phyloP scores from a whole-genome alignment of 176 grass and related monocot species.

The Musa beccarii region DNA sequence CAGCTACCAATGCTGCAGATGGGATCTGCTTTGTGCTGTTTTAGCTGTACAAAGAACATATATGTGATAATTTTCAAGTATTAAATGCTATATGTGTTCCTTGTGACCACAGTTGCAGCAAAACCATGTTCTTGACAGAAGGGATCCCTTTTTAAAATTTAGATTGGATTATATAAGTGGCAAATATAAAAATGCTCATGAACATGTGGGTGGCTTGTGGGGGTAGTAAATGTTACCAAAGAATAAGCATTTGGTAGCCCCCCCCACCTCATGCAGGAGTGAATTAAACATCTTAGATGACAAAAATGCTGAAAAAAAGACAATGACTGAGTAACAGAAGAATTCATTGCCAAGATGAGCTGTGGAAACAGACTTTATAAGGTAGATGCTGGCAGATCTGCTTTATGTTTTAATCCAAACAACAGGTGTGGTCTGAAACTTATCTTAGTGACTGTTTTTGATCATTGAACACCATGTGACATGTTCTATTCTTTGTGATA shows the following conservation, averaged over 20 bases:
- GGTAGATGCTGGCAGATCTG: not conserved
- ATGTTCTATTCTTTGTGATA: not conserved
- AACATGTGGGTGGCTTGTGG: not conserved
- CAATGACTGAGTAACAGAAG: not conserved
- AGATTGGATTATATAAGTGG: not conserved
- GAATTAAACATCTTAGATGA: not conserved
- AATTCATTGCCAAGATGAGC: not conserved
- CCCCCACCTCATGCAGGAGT: not conserved
- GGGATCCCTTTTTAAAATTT: not conserved
- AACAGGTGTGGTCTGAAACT: not conserved
- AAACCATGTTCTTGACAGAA: slow-evolving; percentile 8
- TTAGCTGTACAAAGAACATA: not conserved
- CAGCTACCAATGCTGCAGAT: not conserved
- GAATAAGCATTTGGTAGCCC: not conserved
- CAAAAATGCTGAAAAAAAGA: not conserved
- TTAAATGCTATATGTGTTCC: not conserved
- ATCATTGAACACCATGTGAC: not conserved
- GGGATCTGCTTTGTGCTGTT: not conserved
- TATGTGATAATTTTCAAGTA: not conserved
- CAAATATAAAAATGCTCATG: not conserved
- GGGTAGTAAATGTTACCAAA: not conserved
- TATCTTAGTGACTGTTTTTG: not conserved
- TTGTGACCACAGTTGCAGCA: not conserved
- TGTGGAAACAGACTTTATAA: not conserved
- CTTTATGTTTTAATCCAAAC: not conserved